A percentile compares a stretch with the other conserved stretches of the same genome.
Evolutionary conservation across 331 rosid species (phyloP).

Genomic region (Pyrus hybrid): DNA sequence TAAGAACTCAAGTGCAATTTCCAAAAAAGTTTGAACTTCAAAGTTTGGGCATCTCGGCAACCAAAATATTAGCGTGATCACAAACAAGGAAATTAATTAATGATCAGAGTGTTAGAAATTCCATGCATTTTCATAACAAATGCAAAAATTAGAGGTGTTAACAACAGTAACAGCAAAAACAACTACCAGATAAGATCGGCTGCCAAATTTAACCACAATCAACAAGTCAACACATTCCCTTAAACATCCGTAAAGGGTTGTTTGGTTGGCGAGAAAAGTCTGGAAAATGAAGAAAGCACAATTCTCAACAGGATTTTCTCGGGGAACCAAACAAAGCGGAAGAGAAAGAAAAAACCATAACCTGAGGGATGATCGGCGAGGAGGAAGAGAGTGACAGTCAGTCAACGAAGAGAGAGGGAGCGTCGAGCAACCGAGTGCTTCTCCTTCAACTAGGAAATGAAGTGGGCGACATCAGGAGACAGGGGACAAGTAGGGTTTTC

Average conservation of each 20-base stretch:
- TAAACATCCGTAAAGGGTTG: neutral
- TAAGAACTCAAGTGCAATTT: neutral
- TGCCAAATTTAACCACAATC: neutral
- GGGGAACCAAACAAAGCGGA: neutral
- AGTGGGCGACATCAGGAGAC: neutral
- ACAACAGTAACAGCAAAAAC: neutral
- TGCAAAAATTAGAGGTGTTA: neutral
- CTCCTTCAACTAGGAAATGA: neutral
- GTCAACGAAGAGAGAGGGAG: neutral
- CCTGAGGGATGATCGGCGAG: conserved; percentile 10
- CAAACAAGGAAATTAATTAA: neutral
- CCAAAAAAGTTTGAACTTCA: no score
- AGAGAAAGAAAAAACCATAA: neutral
- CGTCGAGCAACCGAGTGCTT: neutral
- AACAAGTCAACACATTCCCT: neutral
- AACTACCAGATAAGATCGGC: neutral
- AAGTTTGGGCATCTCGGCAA: neutral
- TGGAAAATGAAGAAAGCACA: neutral
- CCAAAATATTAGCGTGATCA: neutral
- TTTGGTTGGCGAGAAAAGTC: neutral
- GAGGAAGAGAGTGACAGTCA: neutral
- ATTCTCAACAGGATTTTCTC: neutral
- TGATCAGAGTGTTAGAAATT: neutral
- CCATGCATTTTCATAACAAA: neutral
- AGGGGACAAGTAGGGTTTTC: neutral